These are phyloP conservation scores for Dryas octopetala DNA, from an alignment of 306 rosid genomes.

Conservation along the genomic window DNA sequence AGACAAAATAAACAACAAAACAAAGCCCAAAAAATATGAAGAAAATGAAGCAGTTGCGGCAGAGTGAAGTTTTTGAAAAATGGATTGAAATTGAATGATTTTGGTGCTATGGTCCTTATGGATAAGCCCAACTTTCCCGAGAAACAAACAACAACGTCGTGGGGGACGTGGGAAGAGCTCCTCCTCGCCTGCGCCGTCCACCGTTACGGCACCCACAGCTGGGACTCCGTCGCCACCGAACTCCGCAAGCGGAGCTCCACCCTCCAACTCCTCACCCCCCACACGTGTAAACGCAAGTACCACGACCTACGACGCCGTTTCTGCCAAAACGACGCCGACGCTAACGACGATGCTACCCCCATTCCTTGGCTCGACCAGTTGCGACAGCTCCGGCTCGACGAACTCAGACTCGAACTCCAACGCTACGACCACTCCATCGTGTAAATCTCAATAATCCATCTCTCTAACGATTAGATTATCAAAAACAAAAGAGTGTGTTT, in stretches of 20 bases:
- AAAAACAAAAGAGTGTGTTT: neutral
- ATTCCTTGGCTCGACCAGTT: slow-evolving; percentile 32
- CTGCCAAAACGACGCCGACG: slow-evolving; percentile 7
- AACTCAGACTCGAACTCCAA: slow-evolving; percentile 33
- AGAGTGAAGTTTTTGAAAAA: neutral
- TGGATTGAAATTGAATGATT: neutral
- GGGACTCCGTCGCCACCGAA: slow-evolving; percentile 35
- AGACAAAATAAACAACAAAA: neutral
- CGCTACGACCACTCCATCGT: slow-evolving; percentile 31
- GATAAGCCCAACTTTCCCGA: slow-evolving; percentile 25
- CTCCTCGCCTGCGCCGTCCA: slow-evolving; percentile 36
- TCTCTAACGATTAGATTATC: neutral
- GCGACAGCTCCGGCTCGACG: slow-evolving; percentile 35
- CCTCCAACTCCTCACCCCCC: slow-evolving; percentile 24
- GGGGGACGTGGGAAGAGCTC: slow-evolving; percentile 42
- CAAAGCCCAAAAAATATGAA: neutral
- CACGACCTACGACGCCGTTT: slow-evolving; percentile 33
- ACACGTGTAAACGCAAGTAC: slow-evolving; percentile 24
- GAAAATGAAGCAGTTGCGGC: neutral
- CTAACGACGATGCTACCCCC: neutral
- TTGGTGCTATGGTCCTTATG: slow-evolving; percentile 10
- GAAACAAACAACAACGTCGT: slow-evolving; percentile 24
- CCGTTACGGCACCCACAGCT: slow-evolving; percentile 32
- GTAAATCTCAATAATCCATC: slow-evolving; percentile 5
- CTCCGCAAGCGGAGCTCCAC: slow-evolving; percentile 28